phyloP scores from a whole-genome alignment of 2,329 filamentous ascomycete species.

The Claviceps pusilla region DNA sequence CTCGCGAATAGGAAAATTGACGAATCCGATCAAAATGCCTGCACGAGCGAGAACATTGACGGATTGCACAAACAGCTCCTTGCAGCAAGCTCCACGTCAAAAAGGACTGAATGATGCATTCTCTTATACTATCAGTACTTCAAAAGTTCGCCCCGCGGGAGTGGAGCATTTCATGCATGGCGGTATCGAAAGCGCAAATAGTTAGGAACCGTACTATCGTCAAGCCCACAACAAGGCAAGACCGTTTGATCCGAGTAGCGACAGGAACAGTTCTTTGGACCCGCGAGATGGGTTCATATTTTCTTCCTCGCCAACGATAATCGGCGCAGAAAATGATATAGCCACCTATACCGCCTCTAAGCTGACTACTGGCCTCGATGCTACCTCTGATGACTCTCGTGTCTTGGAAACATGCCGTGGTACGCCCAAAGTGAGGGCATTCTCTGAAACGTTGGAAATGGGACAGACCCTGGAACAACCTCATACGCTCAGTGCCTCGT shows the following conservation, averaged over 20 bases:
- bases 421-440: background rate
- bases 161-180: conserved; percentile 7
- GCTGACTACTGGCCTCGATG: background rate
- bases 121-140: conserved; percentile 10
- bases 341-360: background rate
- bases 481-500: background rate
- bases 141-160: conserved; percentile 15
- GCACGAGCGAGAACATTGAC: conserved; percentile 7
- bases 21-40: conserved; percentile 14
- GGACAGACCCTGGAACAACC: background rate
- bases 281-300: background rate
- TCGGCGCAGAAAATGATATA: background rate
- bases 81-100: conserved; percentile 8
- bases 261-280: background rate
- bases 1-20: conserved; percentile 1
- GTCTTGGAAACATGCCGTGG: background rate
- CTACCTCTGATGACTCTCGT: background rate
- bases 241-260: conserved; percentile 6
- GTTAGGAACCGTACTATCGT: conserved; percentile 2
- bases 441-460: background rate
- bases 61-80: conserved; percentile 10
- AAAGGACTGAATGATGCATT: background rate
- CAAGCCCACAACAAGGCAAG: conserved; percentile 8
- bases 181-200: background rate
- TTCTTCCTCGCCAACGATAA: conserved; percentile 6